Conservation (phyloP, 805 yeast genomes). For the Spathaspora girioi region DNA sequence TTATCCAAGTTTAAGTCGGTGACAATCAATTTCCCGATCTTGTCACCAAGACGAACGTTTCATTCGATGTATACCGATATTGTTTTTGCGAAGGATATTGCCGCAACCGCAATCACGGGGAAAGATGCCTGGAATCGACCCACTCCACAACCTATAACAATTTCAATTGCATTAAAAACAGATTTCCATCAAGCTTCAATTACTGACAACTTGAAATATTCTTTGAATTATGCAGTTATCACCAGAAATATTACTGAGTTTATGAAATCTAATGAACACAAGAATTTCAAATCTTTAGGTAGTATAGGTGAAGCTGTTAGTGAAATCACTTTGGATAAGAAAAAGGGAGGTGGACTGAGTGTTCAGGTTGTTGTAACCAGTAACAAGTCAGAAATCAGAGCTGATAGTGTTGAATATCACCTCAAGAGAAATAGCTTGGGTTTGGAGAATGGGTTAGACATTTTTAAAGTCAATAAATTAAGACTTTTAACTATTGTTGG, state of each 20-base stretch:
- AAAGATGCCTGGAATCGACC: conserved; percentile 72
- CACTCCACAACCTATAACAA: conserved; percentile 59
- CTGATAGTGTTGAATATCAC: conserved; percentile 44
- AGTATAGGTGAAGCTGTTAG: conserved; percentile 48
- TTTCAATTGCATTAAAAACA: conserved; percentile 60
- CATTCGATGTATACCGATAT: conserved; percentile 26
- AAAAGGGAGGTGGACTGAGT: conserved; percentile 43
- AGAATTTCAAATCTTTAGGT: conserved; percentile 40
- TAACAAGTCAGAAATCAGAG: conserved; percentile 57
- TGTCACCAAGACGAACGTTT: conserved; percentile 3
- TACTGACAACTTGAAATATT: conserved; percentile 75
- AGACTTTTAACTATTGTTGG: conserved; percentile 79
- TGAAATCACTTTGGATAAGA: conserved; percentile 39
- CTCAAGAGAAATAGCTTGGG: conserved; percentile 27
- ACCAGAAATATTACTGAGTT: conserved; percentile 58
- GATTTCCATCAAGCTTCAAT: conserved; percentile 71
- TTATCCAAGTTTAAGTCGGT: neutral
- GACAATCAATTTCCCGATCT: neutral
- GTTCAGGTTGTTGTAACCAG: conserved; percentile 40
- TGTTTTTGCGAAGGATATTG: conserved; percentile 53
- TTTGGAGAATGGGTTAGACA: conserved; percentile 3
- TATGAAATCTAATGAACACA: conserved; percentile 40
- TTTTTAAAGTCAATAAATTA: conserved; percentile 43
- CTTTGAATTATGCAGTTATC: conserved; percentile 86
- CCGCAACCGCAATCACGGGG: conserved; percentile 62